These are phyloP conservation scores for Penicillium sp. DNA, from an alignment of 2,329 filamentous ascomycete species.

Conservation along the genomic window DNA sequence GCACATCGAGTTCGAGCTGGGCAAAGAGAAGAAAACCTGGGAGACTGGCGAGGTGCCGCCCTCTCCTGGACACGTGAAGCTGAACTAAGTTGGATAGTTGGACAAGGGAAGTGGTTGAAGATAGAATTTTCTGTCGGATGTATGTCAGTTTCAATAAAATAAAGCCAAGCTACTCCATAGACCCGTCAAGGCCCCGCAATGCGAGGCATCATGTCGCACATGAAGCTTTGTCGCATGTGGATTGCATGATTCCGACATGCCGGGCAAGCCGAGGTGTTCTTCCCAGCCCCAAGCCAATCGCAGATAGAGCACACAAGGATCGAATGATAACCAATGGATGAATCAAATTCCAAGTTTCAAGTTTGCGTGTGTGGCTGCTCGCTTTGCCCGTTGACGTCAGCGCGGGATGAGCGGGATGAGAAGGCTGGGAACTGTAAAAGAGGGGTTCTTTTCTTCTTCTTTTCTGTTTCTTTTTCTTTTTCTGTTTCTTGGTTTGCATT, in stretches of 20 bases:
- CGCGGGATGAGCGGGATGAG: constrained; percentile 16
- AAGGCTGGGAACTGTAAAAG: constrained; percentile 9
- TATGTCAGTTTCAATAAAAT: not conserved
- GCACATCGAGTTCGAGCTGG: constrained; percentile 47
- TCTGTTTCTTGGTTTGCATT: not conserved
- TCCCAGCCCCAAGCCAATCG: not conserved
- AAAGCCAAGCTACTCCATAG: not conserved
- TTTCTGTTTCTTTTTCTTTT: too few species aligned
- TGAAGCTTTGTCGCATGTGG: not conserved
- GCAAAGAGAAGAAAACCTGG: constrained; percentile 39
- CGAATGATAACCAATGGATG: not conserved
- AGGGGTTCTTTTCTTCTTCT: not conserved
- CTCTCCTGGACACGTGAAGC: constrained; percentile 42
- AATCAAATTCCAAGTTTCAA: constrained; percentile 8
- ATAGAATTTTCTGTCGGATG: not conserved
- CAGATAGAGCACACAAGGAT: not conserved
- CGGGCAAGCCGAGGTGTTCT: not conserved
- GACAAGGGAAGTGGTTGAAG: not conserved
- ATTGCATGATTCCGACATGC: not conserved
- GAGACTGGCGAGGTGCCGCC: constrained; percentile 51
- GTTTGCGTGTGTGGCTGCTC: constrained; percentile 7
- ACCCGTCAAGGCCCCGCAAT: not conserved
- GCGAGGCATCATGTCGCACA: not conserved
- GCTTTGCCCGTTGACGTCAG: constrained; percentile 22
- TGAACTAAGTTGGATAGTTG: not conserved